Percentiles rank a stretch among this genome's conserved stretches.
Conservation (phyloP, 2,329 filamentous ascomycete genomes). For the Pseudogymnoascus destructans region DNA sequence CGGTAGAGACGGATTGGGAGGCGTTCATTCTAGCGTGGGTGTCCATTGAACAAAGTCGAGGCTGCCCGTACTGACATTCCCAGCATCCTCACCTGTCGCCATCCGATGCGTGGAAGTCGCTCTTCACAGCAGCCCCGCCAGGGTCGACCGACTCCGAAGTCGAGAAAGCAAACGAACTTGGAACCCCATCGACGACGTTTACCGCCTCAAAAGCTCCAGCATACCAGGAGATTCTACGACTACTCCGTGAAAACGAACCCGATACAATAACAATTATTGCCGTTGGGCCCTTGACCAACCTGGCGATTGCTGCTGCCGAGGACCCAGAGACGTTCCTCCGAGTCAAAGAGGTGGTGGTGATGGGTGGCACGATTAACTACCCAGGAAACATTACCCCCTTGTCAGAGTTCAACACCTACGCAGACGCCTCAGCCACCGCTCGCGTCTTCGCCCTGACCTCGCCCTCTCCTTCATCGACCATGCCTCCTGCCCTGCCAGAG, state of each 20-base stretch:
- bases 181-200: constrained; percentile 43
- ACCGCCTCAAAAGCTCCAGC: constrained; percentile 60
- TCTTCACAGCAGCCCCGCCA: constrained; percentile 42
- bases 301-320: constrained; percentile 75
- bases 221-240: constrained; percentile 77
- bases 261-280: constrained; percentile 84
- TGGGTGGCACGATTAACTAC: constrained; percentile 75
- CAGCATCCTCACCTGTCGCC: constrained; percentile 63
- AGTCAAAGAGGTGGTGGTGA: constrained; percentile 83
- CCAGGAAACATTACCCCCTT: constrained; percentile 75
- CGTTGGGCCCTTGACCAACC: constrained; percentile 84
- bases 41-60: background rate
- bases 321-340: constrained; percentile 82
- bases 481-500: constrained; percentile 51
- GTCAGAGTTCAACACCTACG: constrained; percentile 92
- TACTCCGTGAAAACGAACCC: constrained; percentile 67
- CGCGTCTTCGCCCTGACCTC: constrained; percentile 68
- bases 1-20: constrained; percentile 62
- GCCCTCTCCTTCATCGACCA: constrained; percentile 59
- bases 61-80: constrained; percentile 15
- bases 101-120: constrained; percentile 57
- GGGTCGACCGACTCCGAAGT: constrained; percentile 34
- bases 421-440: constrained; percentile 67
- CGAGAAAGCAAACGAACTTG: constrained; percentile 23
- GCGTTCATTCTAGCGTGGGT: constrained; percentile 49